A percentile compares a stretch with the other conserved stretches of the same genome.
Conservation (phyloP, 2,329 filamentous ascomycete genomes). For the Alternaria gansuensis region DNA sequence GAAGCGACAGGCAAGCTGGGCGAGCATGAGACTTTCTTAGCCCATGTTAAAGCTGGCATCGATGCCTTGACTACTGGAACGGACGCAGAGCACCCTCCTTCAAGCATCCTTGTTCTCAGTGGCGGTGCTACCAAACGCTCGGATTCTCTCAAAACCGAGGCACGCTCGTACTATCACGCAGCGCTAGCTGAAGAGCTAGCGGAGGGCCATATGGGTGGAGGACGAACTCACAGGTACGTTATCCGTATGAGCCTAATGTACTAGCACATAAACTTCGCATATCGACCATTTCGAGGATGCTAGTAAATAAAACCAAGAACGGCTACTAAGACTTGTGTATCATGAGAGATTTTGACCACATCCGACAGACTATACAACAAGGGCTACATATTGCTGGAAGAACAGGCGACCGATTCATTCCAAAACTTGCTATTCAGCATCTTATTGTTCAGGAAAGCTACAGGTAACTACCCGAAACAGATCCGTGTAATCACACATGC, state of each 20-base stretch:
- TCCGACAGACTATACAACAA: constrained; percentile 41
- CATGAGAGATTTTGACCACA: background rate
- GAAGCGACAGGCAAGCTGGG: constrained; percentile 59
- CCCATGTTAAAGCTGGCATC: constrained; percentile 74
- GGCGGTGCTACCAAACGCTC: constrained; percentile 63
- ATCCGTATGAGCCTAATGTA: too few species aligned
- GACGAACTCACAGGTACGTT: constrained; percentile 28
- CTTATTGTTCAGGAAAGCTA: constrained; percentile 59
- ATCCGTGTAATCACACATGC: constrained; percentile 59
- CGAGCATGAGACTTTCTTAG: constrained; percentile 81
- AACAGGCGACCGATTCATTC: constrained; percentile 82
- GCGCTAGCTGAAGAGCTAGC: constrained; percentile 38
- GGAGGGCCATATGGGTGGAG: constrained; percentile 37
- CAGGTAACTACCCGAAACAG: constrained; percentile 53
- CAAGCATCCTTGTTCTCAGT: constrained; percentile 71
- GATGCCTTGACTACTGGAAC: constrained; percentile 58
- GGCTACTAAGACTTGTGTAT: background rate
- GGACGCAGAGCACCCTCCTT: constrained; percentile 51
- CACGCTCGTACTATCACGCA: constrained; percentile 50
- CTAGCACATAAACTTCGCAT: too few species aligned
- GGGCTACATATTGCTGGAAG: constrained; percentile 67
- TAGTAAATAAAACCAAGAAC: background rate
- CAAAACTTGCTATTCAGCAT: constrained; percentile 84
- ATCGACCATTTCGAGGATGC: background rate
- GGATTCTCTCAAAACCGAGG: constrained; percentile 47